A percentile compares a stretch with the other conserved stretches of the same genome.
phyloP scores from a whole-genome alignment of 441 rosid genomes.

The Gossypium laxum region DNA sequence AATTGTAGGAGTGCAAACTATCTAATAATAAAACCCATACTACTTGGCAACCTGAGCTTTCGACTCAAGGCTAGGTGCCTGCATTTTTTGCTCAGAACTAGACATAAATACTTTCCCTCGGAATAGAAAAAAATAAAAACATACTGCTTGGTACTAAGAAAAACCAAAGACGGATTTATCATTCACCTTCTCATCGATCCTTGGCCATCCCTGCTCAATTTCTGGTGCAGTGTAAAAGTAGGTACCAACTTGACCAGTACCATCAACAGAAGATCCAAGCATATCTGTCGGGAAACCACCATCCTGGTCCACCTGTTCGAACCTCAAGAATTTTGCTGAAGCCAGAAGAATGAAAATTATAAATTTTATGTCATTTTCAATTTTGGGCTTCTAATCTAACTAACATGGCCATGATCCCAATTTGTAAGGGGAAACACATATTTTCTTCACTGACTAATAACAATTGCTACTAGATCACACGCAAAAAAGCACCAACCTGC shows the following conservation, averaged over 20 bases:
- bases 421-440: neutral
- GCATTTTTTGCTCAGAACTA: slow-evolving; percentile 1
- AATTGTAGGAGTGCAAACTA: neutral
- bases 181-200: slow-evolving; percentile 91
- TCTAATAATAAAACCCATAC: neutral
- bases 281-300: slow-evolving; percentile 43
- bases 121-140: neutral
- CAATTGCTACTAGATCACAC: neutral
- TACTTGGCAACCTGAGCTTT: neutral
- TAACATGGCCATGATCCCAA: neutral
- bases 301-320: slow-evolving; percentile 90
- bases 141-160: slow-evolving; percentile 15
- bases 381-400: neutral
- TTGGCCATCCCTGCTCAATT: slow-evolving; percentile 97
- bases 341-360: slow-evolving; percentile 15
- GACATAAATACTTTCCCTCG: neutral
- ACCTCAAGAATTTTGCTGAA: slow-evolving; percentile 87
- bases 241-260: slow-evolving; percentile 94
- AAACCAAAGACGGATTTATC: slow-evolving; percentile 14
- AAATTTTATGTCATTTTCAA: neutral
- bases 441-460: neutral
- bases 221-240: slow-evolving; percentile 96
- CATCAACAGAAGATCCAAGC: slow-evolving; percentile 64
- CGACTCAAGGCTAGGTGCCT: neutral
- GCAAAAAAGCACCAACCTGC: neutral